Percentiles rank a stretch among this genome's conserved stretches.
These are phyloP conservation scores for Barnettozyma californica DNA, from an alignment of 805 yeast species.

Conservation along the genomic window DNA sequence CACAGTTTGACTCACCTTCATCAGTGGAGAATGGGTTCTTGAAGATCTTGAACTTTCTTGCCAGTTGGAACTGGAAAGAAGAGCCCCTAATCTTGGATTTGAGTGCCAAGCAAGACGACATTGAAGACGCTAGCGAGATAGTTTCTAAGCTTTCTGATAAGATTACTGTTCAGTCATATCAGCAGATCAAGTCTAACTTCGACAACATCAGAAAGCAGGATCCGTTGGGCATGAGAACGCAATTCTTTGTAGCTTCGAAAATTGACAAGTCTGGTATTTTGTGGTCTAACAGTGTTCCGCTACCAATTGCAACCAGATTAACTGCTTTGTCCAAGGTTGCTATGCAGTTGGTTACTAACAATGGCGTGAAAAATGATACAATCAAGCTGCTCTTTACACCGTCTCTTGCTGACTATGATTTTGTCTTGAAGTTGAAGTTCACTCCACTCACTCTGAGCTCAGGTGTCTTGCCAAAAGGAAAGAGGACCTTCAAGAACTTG, in stretches of 20 bases:
- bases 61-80: slow-evolving; percentile 93
- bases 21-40: slow-evolving; percentile 78
- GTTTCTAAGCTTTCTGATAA: slow-evolving; percentile 51
- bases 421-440: slow-evolving; percentile 57
- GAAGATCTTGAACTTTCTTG: slow-evolving; percentile 61
- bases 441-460: slow-evolving; percentile 39
- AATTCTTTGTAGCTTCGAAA: slow-evolving; percentile 77
- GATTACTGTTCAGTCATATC: slow-evolving; percentile 55
- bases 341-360: slow-evolving; percentile 42
- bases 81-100: slow-evolving; percentile 79
- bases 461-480: slow-evolving; percentile 40
- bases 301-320: slow-evolving; percentile 81
- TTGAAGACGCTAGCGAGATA: slow-evolving; percentile 32
- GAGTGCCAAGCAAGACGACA: slow-evolving; percentile 40
- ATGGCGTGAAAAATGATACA: slow-evolving; percentile 38
- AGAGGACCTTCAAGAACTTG: slow-evolving; percentile 57
- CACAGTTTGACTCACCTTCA: slow-evolving; percentile 79
- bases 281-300: slow-evolving; percentile 63
- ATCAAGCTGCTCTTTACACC: slow-evolving; percentile 68
- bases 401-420: slow-evolving; percentile 78
- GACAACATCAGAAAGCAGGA: slow-evolving; percentile 66
- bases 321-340: slow-evolving; percentile 85
- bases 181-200: slow-evolving; percentile 59
- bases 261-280: slow-evolving; percentile 82
- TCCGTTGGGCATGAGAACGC: slow-evolving; percentile 75